Base-by-base conservation (phyloP, 345 rosid species). In the Rhodamnia argentea region DNA sequence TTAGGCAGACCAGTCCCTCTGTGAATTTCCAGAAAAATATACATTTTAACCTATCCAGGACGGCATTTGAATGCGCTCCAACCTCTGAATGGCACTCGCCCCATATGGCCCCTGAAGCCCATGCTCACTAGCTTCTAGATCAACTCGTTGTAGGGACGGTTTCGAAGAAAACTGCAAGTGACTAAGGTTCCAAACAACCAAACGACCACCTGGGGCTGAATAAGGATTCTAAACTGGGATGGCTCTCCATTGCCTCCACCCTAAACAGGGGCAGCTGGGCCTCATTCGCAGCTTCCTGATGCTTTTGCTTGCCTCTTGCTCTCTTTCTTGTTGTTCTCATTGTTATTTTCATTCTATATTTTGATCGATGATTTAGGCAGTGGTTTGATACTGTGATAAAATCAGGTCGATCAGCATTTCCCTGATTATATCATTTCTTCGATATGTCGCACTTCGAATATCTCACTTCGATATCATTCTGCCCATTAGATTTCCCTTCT, bases 31-130 rank as follows among this genome's bases (percentile, higher is more conserved):
- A 26, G 97, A 88, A 32, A 96, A 82, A 76, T 90, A 97, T 53
- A 23, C 87, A 74, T 86, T 95, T 92, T 42, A 95, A 85, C 91
- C 96, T 89, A 87, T 96, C 99, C 14, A 98, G 96, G 75, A 96
- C 96, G 0, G 93, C 87, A 86, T 95, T 96, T 70, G 93, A 94
- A 87, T 98, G 93, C 86, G 96, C 87, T 94, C 98, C 98, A 96
- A 89, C 89, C 96, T 85, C 88, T 92, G 98, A 85, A 98, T 96
- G 89, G 94, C 96, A 4, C 84, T 83, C 18, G 87, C 91, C 42
- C 90, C 95, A 85, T 88, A 84, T 95, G 97, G 7, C 92, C 96
- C 89, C 96, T 90, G 90, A 90, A 95, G 58, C 98, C 99, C 99
- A 96, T 98, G 92, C 89, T 93, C 88, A 92, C 90, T 85, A 96